Evolutionary conservation across 1,284 basidiomycete genomes (phyloP), one percentile per base, ranked within the genome.

Genomic region (Phellopilus nigrolimitatus): DNA sequence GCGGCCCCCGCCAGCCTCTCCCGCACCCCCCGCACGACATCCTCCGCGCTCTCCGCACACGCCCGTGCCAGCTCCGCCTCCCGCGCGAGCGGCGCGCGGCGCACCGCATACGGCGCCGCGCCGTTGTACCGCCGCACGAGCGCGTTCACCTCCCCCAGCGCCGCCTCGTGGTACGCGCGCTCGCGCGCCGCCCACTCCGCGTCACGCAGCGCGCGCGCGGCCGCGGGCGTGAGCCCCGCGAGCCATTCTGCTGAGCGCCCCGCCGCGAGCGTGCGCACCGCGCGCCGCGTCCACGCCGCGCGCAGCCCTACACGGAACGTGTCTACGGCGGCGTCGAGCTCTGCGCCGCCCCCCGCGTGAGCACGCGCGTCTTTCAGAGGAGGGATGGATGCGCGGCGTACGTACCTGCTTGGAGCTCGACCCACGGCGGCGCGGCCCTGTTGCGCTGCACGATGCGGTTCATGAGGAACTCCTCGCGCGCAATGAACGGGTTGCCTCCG

Each of bases 381-480:
- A 4, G 28, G 9, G 8, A 34, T 39, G 37, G 24, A 13, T 27
- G 12, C 5, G 28, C 17, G 24, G 12, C 6, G n/a, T 33, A n/a
- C 31, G 2, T 33, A 33, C 31, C 31, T 33, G 31, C n/a, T n/a
- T 71, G 68, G 8, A 73, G 64, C 54, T 95, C 91, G 3, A 95
- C 85, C 91, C 91, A 95, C 2, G 91, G 88, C n/a, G 92, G 93
- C 0, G 84, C 79, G 1, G 87, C 89, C 12, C 88, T 90, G 60
- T 93, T 89, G 33, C 82, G 72, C 61, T 91, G 86, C 15, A 95
- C 79, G 53, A 95, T 92, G 10, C 91, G 79, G 62, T 95, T 95
- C 86, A 95, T 86, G 46, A 94, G 70, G 58, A 86, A 89, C 63
- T 92, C 84, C 61, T 83, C 82, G n/a, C 82, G 72, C 21, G 73